Conservation (phyloP, 2,329 filamentous ascomycete species). For the Scopulariopsis brevicaulis region DNA sequence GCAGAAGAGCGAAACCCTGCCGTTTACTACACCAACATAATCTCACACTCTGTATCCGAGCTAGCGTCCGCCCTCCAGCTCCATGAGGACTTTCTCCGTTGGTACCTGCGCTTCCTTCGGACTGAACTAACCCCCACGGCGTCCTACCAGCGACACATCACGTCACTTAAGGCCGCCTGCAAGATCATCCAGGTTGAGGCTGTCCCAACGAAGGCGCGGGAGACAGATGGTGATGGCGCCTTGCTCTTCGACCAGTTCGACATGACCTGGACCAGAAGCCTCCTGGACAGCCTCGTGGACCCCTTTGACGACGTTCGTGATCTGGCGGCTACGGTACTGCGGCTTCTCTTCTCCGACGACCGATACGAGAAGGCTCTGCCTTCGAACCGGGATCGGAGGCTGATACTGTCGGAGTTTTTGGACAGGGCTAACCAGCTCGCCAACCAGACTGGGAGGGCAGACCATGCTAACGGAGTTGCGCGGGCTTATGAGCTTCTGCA, state of each 20-base stretch:
- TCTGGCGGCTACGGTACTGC: conserved; percentile 36
- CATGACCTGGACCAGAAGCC: conserved; percentile 42
- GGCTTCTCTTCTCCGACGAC: conserved; percentile 30
- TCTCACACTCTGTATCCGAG: conserved; percentile 23
- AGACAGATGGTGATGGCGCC: conserved; percentile 23
- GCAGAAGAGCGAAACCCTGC: conserved; percentile 15
- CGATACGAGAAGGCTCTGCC: conserved; percentile 13
- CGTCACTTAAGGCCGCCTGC: conserved; percentile 59
- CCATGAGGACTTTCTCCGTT: conserved; percentile 56
- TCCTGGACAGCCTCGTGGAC: conserved; percentile 74
- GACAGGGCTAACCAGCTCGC: conserved; percentile 44
- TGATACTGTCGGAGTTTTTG: conserved; percentile 34
- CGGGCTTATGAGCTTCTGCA: conserved; percentile 63
- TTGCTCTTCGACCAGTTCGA: conserved; percentile 31
- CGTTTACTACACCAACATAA: conserved; percentile 25
- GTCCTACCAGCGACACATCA: conserved; percentile 84
- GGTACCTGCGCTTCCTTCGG: conserved; percentile 64
- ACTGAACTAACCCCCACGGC: conserved; percentile 67
- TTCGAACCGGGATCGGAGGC: conserved; percentile 5
- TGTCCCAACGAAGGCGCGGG: conserved; percentile 33
- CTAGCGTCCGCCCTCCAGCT: conserved; percentile 27
- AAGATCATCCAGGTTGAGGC: conserved; percentile 59
- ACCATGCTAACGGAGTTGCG: conserved; percentile 86
- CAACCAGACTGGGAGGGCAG: conserved; percentile 66
- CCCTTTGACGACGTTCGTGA: conserved; percentile 87